Base-by-base conservation (phyloP, 2,329 filamentous ascomycete genomes). In the Aspergillus sp. region DNA sequence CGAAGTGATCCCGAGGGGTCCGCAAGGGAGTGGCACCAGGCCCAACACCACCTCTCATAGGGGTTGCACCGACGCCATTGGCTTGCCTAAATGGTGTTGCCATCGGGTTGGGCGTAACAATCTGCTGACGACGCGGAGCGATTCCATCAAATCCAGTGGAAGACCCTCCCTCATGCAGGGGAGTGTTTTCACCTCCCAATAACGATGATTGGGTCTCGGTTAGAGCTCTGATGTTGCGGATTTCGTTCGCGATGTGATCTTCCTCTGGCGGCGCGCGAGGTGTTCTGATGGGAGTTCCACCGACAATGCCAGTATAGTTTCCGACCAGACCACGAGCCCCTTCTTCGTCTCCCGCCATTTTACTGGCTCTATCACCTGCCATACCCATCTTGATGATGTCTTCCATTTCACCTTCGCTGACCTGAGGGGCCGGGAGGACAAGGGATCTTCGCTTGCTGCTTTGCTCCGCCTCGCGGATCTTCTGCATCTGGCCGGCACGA, bases 341-440 rank as follows among this genome's bases (percentile, higher is more conserved):
- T 87, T 96, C 92, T 73, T 90, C 90, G 56, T 88, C 87, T 48
- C 86, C 86, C 4, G 91, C 91, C 73, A 90, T 82, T 64, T 84
- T 81, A 70, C 88, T 92, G 47, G 95, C 95, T 54, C 89, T 88
- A 71, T 97, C 92, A 39, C 94, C 95, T 62, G 92, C 86, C 85
- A 96, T 90, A 48, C 95, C 94, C 92, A 98, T 96, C 81, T 99
- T 99, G 65, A 99, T 92, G 71, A 99, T 98, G 67, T 97, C 93
- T 72, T 99, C 95, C 61, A 99, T 82, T 77, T 99, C 95, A 47
- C 87, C 85, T 71, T 99, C 95, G 75, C 91, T 89, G 69, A 99
- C 92, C 78, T 99, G 95, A 8, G 95, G 95, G 23, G 90, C 82
- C 8, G 95, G 95, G 25, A 99, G 81, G 49, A 89, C 87, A n/a